Evolutionary conservation across 345 rosid genomes (phyloP), one percentile per base, ranked within the genome.

Genomic region (Boechera retrofracta): DNA sequence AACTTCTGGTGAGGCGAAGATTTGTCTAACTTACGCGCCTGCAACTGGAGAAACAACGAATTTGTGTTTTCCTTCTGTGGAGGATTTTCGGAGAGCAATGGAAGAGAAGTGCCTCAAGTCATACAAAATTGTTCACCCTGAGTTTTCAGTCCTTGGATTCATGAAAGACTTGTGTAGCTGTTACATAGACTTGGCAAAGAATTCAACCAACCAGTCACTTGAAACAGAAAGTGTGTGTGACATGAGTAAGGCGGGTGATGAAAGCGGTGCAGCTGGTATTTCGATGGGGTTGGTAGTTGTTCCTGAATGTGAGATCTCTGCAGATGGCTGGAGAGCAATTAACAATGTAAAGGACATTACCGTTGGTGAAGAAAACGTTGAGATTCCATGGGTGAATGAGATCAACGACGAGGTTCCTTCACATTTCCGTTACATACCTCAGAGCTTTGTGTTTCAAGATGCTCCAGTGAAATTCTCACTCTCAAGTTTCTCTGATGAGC

Each of bases 381-480:
- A 78, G 77, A 88, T 93, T 60, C 73, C 89, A 15, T 91, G 97
- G 97, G 70, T 81, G 54, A 93, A 89, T 76, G 94, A 91, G 61
- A 57, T 87, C 29, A 88, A 75, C 60, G 80, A 75, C 6, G 82
- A 83, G 51, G 62, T 66, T 64, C 94, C 89, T 31, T 79, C 87
- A 18, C 48, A 72, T 29, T 91, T 93, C 75, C 76, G 77, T 69
- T 91, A 91, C 84, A 87, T 85, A 52, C 69, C 91, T 3, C 80
- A 75, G 29, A 91, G 73, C 70, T 44, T 83, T 15, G 79, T 86
- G 56, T 93, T 82, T 73, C 82, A 76, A 67, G 79, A 79, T 70
- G 98, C 97, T 38, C 10, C 52, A 76, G 83, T 88, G 73, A 83
- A 81, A 21, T 83, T 89, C 74, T 60, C 91, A 36, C 89, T 91